phyloP scores from a whole-genome alignment of 2,329 filamentous ascomycete genomes.

The Chaetomiaceae sp. region DNA sequence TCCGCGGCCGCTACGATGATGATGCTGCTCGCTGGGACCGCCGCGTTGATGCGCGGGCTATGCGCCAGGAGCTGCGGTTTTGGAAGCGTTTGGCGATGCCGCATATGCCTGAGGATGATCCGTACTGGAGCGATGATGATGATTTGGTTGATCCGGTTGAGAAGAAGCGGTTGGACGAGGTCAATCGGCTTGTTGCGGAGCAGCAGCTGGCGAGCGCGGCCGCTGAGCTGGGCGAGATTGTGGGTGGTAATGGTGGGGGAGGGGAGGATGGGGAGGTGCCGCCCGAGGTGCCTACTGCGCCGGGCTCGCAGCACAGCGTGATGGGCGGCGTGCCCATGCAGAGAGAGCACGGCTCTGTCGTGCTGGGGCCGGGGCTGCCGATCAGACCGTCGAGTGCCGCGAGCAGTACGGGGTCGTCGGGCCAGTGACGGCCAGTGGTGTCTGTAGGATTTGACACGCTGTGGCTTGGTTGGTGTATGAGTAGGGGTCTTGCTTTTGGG shows the following conservation, averaged over 20 bases:
- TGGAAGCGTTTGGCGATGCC: slow-evolving; percentile 65
- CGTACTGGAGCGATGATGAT: slow-evolving; percentile 61
- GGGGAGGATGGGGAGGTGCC: slow-evolving; percentile 20
- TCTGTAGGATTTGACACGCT: too few species aligned
- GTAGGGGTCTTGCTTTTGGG: neutral
- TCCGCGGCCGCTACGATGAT: slow-evolving; percentile 53
- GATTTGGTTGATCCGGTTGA: slow-evolving; percentile 58
- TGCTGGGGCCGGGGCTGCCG: slow-evolving; percentile 33
- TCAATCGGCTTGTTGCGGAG: slow-evolving; percentile 43
- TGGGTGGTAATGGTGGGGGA: neutral
- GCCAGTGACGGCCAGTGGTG: slow-evolving; percentile 22
- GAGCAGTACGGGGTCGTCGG: slow-evolving; percentile 36
- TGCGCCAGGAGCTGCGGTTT: slow-evolving; percentile 56
- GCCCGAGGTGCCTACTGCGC: slow-evolving; percentile 18
- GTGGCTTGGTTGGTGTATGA: neutral
- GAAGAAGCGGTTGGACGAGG: slow-evolving; percentile 50
- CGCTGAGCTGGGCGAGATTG: slow-evolving; percentile 14
- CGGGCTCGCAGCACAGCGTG: slow-evolving; percentile 24
- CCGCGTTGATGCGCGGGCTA: slow-evolving; percentile 47
- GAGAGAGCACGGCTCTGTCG: slow-evolving; percentile 31
- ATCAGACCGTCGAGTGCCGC: slow-evolving; percentile 37
- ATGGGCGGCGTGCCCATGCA: slow-evolving; percentile 43
- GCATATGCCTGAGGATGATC: slow-evolving; percentile 53
- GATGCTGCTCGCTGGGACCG: slow-evolving; percentile 50
- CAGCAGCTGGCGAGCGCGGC: slow-evolving; percentile 29